Conservation (phyloP, 345 rosid species). For the Citrus glauca region DNA sequence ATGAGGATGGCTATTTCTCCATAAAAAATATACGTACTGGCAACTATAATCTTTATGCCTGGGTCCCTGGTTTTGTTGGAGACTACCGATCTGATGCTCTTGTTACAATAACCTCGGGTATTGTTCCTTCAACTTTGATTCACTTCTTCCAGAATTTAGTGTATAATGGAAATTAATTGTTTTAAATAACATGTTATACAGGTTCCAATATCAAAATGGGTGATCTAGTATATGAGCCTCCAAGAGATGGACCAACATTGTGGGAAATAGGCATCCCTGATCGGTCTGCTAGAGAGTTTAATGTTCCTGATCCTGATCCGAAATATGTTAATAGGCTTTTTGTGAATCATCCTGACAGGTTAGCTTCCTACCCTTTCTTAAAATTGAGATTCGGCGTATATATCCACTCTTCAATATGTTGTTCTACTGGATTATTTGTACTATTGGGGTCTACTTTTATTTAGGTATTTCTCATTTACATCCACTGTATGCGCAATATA, state of each 20-base stretch:
- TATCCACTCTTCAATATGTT: background rate
- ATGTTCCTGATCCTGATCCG: slow-evolving; percentile 78
- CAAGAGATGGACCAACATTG: slow-evolving; percentile 80
- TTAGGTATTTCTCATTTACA: background rate
- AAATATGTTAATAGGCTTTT: slow-evolving; percentile 57
- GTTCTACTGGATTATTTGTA: background rate
- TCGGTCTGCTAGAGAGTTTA: slow-evolving; percentile 75
- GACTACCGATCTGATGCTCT: slow-evolving; percentile 46
- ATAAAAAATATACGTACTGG: slow-evolving; percentile 55
- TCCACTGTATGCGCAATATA: background rate
- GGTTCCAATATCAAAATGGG: slow-evolving; percentile 57
- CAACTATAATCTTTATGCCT: slow-evolving; percentile 72
- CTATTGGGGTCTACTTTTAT: background rate
- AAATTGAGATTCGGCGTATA: background rate
- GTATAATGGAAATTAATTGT: slow-evolving; percentile 1
- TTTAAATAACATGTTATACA: slow-evolving; percentile 18
- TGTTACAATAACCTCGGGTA: slow-evolving; percentile 62
- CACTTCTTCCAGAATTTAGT: background rate
- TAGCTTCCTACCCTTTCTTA: background rate
- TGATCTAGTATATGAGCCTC: slow-evolving; percentile 62
- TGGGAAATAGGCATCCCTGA: slow-evolving; percentile 97
- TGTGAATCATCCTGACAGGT: slow-evolving; percentile 80
- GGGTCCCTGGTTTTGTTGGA: slow-evolving; percentile 87
- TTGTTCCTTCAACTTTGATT: background rate
- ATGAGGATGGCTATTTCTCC: slow-evolving; percentile 57